Conservation (phyloP, 1,284 basidiomycete species). For the Nidula niveotomentosa region DNA sequence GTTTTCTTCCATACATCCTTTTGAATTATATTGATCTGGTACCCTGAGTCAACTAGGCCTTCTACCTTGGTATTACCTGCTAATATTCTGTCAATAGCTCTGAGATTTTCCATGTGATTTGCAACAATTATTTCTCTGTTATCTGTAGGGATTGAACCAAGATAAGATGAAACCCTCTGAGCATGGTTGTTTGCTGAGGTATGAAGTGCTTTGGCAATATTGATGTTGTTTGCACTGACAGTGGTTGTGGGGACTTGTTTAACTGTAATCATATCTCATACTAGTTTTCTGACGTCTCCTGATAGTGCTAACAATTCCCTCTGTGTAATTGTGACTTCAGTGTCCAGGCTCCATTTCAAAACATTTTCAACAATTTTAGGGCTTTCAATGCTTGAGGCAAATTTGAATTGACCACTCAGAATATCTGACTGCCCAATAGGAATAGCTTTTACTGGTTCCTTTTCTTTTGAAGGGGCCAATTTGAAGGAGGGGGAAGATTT, state of each 20-base stretch:
- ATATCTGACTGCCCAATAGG: too few relatives aligned
- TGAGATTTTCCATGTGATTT: background rate
- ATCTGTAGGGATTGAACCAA: background rate
- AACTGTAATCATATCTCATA: conserved; percentile 13
- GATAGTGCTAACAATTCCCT: conserved; percentile 16
- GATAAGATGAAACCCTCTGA: background rate
- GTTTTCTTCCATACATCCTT: conserved; percentile 4
- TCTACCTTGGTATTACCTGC: background rate
- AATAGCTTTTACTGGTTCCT: background rate
- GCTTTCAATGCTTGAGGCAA: conserved; percentile 11
- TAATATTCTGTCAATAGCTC: background rate
- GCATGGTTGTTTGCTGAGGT: background rate
- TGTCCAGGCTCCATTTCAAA: conserved; percentile 10
- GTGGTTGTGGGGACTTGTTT: conserved; percentile 7
- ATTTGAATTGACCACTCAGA: conserved; percentile 15
- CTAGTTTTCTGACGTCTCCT: conserved; percentile 13
- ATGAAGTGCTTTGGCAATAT: background rate
- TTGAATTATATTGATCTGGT: conserved; percentile 5
- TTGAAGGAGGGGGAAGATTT: background rate
- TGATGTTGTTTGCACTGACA: background rate
- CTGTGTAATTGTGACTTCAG: conserved; percentile 11
- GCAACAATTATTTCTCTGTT: background rate
- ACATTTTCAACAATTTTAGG: conserved; percentile 9
- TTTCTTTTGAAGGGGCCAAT: background rate
- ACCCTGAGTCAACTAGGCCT: conserved; percentile 7